Conservation (phyloP, 106 monocot species). For the Phalaenopsis equestris region DNA sequence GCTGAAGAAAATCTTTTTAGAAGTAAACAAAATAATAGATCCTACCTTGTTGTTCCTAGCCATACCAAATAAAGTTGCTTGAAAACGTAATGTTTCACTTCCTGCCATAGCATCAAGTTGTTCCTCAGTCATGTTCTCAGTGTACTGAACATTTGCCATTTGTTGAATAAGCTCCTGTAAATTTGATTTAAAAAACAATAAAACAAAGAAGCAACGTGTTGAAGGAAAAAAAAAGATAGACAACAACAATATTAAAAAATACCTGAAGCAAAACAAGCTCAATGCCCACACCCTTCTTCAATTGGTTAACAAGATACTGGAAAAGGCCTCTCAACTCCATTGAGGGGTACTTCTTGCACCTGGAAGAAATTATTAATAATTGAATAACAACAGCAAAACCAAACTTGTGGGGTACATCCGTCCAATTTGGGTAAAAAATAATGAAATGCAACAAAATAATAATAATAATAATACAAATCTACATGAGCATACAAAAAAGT, state of each 20-base stretch:
- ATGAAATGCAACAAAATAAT: constrained; percentile 2
- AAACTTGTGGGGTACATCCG: not conserved
- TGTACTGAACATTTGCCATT: constrained; percentile 96
- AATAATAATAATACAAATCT: not conserved
- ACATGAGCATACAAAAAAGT: not conserved
- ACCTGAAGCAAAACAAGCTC: constrained; percentile 99
- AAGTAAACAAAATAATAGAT: not conserved
- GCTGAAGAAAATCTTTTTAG: not conserved
- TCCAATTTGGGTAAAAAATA: not conserved
- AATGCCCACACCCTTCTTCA: constrained; percentile 75
- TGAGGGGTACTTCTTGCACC: constrained; percentile 93
- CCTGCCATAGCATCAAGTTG: constrained; percentile 98
- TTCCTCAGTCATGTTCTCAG: constrained; percentile 98
- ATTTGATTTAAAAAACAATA: constrained; percentile 5
- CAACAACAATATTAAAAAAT: constrained; percentile 3
- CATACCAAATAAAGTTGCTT: constrained; percentile 72
- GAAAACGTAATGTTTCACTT: constrained; percentile 81
- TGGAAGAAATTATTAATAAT: constrained; percentile 15
- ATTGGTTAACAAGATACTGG: constrained; percentile 95
- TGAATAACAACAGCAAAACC: too few relatives aligned
- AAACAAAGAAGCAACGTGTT: not conserved
- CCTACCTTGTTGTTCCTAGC: constrained; percentile 81
- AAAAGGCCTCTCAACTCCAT: constrained; percentile 96
- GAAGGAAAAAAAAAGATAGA: not conserved
- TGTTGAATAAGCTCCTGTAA: constrained; percentile 92